Base-by-base conservation (phyloP, 1,284 basidiomycete genomes). In the Apiotrichum akiyoshidainum region DNA sequence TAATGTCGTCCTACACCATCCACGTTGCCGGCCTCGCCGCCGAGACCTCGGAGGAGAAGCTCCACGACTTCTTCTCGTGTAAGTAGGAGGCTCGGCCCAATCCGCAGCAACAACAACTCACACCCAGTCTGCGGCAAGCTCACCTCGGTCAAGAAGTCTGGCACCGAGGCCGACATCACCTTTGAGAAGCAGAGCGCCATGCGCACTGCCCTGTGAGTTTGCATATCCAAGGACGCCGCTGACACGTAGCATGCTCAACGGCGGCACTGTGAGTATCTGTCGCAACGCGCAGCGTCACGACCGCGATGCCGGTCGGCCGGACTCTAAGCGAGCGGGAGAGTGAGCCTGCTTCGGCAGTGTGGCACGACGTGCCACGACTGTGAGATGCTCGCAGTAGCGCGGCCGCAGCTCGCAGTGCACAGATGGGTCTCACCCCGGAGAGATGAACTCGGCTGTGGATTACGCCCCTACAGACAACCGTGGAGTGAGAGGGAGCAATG, bases 131-230 rank as follows among this genome's bases (percentile, higher is more conserved):
- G 76, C 60, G 78, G 76, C 47, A 77, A 77, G 62, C 71, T 78
- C 59, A 63, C 70, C 45, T 68, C 63, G 35, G 74, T 78, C 58
- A 70, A 75, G 62, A 78, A 78, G 68, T 57, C 52, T 19, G 76
- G 72, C 34, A 72, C 62, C 63, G 66, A 70, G 35, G 78, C 78
- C 58, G 75, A 76, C 58, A 77, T 79, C 55, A 73, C 73, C 16
- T 79, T 79, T 55, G 74, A 78, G 65, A 79, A 79, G 70, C 70
- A 74, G 59, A 74, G 72, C 50, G 78, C 78, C 19, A 77, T 77
- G 69, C 70, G 73, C 64, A 79, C 78, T 26, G 71, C 74, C 39
- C 65, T 79, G 70, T 73, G 59, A 65, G 71, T 69, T 22, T 21
- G 26, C 3, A 19, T n/a, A 2, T 11, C 17, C 14, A 26, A 1